These are phyloP conservation scores for Rutstroemia sp. DNA, from an alignment of 2,329 filamentous ascomycete genomes.

Conservation along the genomic window DNA sequence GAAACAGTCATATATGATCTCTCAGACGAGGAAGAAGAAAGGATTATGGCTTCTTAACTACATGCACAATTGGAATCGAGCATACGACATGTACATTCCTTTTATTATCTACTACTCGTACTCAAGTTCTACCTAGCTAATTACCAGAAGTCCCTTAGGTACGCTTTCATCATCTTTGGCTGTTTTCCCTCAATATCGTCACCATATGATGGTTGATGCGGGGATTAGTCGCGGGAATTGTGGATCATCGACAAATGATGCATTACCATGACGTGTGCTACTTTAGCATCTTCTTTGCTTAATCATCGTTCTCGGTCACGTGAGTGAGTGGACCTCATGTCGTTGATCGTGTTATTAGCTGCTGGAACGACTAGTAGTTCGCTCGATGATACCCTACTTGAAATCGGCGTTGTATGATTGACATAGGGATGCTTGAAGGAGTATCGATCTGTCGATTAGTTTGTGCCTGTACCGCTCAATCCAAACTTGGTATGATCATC, in stretches of 20 bases:
- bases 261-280: background rate
- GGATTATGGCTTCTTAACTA: background rate
- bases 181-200: background rate
- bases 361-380: background rate
- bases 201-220: background rate
- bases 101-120: too few relatives aligned
- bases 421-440: background rate
- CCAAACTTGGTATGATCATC: conserved; percentile 11
- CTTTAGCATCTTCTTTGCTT: background rate
- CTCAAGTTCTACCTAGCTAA: background rate
- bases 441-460: background rate
- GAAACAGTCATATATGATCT: background rate
- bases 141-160: background rate
- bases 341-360: background rate
- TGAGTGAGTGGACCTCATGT: background rate
- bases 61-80: background rate
- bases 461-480: background rate
- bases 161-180: background rate
- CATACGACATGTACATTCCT: too few relatives aligned
- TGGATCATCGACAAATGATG: background rate
- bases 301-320: background rate
- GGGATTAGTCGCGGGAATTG: background rate
- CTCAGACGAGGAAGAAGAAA: background rate
- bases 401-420: too few relatives aligned
- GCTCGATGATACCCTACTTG: background rate